Conservation (phyloP, 2,329 filamentous ascomycete species). For the Hymenoscyphus linearis region DNA sequence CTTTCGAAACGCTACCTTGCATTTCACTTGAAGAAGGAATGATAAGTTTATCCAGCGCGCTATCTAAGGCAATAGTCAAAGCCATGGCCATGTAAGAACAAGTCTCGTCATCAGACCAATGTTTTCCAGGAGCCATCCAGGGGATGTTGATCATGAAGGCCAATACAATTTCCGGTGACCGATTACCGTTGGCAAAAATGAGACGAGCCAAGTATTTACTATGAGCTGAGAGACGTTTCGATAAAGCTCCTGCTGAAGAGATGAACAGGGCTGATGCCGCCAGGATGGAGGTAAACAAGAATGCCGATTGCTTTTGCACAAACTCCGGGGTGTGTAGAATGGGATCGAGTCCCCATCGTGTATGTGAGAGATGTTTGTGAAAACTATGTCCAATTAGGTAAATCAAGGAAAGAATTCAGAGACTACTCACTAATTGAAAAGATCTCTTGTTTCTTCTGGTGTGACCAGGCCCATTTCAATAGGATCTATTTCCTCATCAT, state of each 20-base stretch:
- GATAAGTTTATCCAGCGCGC: slow-evolving; percentile 66
- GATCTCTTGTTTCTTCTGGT: slow-evolving; percentile 54
- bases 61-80: slow-evolving; percentile 61
- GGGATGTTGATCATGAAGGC: slow-evolving; percentile 73
- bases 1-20: slow-evolving; percentile 39
- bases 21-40: slow-evolving; percentile 46
- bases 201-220: slow-evolving; percentile 56
- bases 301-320: slow-evolving; percentile 61
- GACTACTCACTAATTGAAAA: slow-evolving; percentile 56
- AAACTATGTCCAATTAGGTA: slow-evolving; percentile 45
- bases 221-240: slow-evolving; percentile 60
- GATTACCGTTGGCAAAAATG: slow-evolving; percentile 55
- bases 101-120: slow-evolving; percentile 68
- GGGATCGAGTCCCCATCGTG: slow-evolving; percentile 68
- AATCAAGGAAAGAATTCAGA: neutral
- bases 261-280: slow-evolving; percentile 64
- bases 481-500: slow-evolving; percentile 60
- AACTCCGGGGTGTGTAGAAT: slow-evolving; percentile 60
- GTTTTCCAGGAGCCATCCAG: slow-evolving; percentile 65
- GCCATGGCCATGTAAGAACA: slow-evolving; percentile 67
- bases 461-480: slow-evolving; percentile 66
- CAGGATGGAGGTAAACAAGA: slow-evolving; percentile 67
- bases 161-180: slow-evolving; percentile 68
- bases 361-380: slow-evolving; percentile 65
- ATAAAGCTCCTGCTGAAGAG: slow-evolving; percentile 57